phyloP scores from a whole-genome alignment of 2,329 filamentous ascomycete species.

The Beauveria australis region DNA sequence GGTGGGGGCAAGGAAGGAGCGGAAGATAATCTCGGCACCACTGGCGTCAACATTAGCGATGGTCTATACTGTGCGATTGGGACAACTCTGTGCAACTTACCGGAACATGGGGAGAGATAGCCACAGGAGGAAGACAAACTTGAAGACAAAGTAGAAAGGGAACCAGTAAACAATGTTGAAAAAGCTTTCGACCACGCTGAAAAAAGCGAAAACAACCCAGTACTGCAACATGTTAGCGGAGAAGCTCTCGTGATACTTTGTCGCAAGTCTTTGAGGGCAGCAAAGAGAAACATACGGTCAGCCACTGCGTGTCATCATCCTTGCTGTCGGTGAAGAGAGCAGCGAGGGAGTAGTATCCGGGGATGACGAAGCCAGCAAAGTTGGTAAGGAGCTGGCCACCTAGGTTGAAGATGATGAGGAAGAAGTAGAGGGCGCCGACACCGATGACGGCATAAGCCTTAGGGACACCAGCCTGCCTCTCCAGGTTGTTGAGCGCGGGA shows the following conservation, averaged over 20 bases:
- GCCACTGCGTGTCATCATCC: constrained; percentile 74
- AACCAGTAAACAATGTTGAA: constrained; percentile 88
- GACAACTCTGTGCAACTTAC: constrained; percentile 46
- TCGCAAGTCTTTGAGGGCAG: neutral
- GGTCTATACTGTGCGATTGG: neutral
- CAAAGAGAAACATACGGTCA: constrained; percentile 48
- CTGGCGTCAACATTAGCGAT: constrained; percentile 37
- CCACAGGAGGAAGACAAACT: constrained; percentile 96
- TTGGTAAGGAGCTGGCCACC: constrained; percentile 84
- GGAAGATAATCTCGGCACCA: constrained; percentile 93
- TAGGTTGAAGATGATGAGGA: constrained; percentile 88
- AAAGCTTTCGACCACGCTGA: constrained; percentile 76
- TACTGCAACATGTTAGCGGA: constrained; percentile 50
- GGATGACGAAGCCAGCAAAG: constrained; percentile 73
- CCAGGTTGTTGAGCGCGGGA: constrained; percentile 72
- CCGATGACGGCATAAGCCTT: constrained; percentile 81
- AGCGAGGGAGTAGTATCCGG: constrained; percentile 74
- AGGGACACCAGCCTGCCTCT: constrained; percentile 74
- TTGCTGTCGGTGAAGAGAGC: constrained; percentile 67
- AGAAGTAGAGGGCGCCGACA: constrained; percentile 72
- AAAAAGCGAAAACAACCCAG: constrained; percentile 79
- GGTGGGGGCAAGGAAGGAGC: constrained; percentile 85
- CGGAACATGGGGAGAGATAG: constrained; percentile 89
- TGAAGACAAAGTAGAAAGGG: constrained; percentile 99
- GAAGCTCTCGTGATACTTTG: neutral